Percentiles rank a stretch among this genome's conserved stretches.
phyloP scores from a whole-genome alignment of 345 rosid species.

The Arabidopsis thaliana region DNA sequence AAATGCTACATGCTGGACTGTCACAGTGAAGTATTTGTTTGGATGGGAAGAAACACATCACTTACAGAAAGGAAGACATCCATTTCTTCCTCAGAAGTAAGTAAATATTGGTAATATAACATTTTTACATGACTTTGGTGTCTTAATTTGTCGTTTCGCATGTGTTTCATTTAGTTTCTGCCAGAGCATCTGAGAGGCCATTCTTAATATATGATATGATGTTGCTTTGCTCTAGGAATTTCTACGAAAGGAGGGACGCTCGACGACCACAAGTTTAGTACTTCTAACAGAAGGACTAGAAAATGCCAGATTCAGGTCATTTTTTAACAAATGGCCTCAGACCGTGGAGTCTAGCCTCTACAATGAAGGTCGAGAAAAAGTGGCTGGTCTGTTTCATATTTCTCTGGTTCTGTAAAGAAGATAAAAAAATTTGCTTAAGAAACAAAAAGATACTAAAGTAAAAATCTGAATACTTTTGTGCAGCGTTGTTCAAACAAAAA shows the following conservation, averaged over 20 bases:
- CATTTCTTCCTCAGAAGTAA: slow-evolving; percentile 74
- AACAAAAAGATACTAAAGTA: slow-evolving; percentile 17
- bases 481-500: slow-evolving; percentile 80
- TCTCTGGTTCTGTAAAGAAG: slow-evolving; percentile 3
- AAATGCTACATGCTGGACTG: slow-evolving; percentile 87
- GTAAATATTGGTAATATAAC: slow-evolving; percentile 9
- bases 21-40: slow-evolving; percentile 67
- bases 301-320: slow-evolving; percentile 64
- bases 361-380: slow-evolving; percentile 88
- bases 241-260: slow-evolving; percentile 66
- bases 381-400: slow-evolving; percentile 66
- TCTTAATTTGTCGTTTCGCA: background rate
- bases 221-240: slow-evolving; percentile 51
- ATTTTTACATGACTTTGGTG: background rate
- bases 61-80: slow-evolving; percentile 73
- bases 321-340: slow-evolving; percentile 76
- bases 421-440: background rate
- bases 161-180: slow-evolving; percentile 28
- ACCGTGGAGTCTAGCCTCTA: slow-evolving; percentile 60
- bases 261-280: slow-evolving; percentile 58
- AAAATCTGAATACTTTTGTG: slow-evolving; percentile 33
- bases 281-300: slow-evolving; percentile 81
- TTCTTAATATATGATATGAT: slow-evolving; percentile 29
- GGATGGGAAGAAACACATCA: slow-evolving; percentile 82
- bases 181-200: slow-evolving; percentile 19